Evolutionary conservation across 805 yeast genomes (phyloP).

Genomic region (Scheffersomyces lignosus): DNA sequence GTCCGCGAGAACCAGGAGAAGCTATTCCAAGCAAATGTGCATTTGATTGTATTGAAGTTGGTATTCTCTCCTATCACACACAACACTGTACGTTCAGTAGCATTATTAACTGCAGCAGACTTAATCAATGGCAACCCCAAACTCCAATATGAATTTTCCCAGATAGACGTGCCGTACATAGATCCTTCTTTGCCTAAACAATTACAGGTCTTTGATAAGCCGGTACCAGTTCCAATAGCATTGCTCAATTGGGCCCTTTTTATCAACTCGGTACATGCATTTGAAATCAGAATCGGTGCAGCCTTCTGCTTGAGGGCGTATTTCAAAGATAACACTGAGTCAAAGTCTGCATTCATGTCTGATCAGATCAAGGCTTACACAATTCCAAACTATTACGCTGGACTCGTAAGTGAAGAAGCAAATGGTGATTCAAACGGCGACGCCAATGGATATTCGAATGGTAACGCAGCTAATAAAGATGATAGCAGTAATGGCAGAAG

Average conservation of each 20-base stretch:
- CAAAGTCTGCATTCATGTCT: constrained; percentile 60
- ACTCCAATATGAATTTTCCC: constrained; percentile 70
- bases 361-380: constrained; percentile 57
- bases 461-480: constrained; percentile 1
- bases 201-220: constrained; percentile 29
- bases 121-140: constrained; percentile 65
- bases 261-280: constrained; percentile 79
- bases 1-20: constrained; percentile 61
- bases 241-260: constrained; percentile 80
- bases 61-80: constrained; percentile 70
- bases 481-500: constrained; percentile 1
- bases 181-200: constrained; percentile 66
- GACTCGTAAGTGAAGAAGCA: constrained; percentile 9
- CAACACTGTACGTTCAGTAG: constrained; percentile 61
- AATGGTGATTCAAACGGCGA: constrained; percentile 1
- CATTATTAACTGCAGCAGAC: constrained; percentile 76
- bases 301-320: constrained; percentile 65
- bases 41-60: constrained; percentile 64
- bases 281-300: constrained; percentile 79
- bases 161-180: constrained; percentile 88
- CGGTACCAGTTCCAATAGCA: constrained; percentile 70
- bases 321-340: constrained; percentile 60
- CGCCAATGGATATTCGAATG: constrained; percentile 5
- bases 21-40: constrained; percentile 59
- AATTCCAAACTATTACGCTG: constrained; percentile 23